phyloP scores from a whole-genome alignment of 176 grass and related monocot genomes.

The Oryza officinalis region DNA sequence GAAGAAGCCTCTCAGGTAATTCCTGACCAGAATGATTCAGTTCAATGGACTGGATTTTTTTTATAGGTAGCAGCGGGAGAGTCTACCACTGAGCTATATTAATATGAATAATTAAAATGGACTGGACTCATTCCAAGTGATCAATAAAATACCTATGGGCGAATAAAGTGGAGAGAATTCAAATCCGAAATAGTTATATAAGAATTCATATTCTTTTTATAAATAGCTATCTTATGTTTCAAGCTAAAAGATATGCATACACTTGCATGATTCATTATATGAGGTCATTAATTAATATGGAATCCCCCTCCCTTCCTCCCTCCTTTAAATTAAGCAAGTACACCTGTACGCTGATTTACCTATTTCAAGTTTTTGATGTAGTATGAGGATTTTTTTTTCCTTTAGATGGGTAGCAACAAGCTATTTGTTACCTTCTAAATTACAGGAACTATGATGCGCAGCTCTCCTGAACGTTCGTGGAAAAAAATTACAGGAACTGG shows the following conservation, averaged over 20 bases:
- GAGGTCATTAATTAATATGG: neutral
- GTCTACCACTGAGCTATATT: neutral
- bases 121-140: neutral
- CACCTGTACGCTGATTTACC: neutral
- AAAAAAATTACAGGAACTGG: too few species aligned
- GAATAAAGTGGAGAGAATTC: neutral
- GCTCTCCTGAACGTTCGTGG: too few species aligned
- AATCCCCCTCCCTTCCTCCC: neutral
- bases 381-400: neutral
- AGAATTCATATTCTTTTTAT: neutral
- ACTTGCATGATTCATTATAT: neutral
- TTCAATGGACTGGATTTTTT: neutral
- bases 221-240: neutral
- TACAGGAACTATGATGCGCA: neutral
- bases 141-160: neutral
- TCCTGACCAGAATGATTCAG: constrained; percentile 50
- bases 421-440: constrained; percentile 2
- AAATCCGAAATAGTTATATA: neutral
- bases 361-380: neutral
- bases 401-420: neutral
- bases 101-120: neutral
- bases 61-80: neutral
- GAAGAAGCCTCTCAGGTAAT: constrained; percentile 93
- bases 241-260: neutral
- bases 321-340: neutral